These are phyloP conservation scores for Colletotrichum sp. DNA, from an alignment of 2,329 filamentous ascomycete species.

Conservation along the genomic window DNA sequence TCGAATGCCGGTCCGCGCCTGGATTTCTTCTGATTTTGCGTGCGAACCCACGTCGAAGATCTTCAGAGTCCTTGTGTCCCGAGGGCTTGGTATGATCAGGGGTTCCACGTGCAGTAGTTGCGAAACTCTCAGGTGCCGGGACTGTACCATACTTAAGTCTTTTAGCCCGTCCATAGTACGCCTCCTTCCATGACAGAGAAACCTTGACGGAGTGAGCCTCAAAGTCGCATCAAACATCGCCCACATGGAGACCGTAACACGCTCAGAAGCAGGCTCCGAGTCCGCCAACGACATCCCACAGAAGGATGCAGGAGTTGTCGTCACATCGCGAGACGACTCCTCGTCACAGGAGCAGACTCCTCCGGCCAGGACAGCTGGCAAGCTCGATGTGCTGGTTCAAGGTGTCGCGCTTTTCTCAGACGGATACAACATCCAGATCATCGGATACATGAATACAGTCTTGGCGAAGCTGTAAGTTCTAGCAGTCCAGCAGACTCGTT, in stretches of 20 bases:
- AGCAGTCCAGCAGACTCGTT: accelerated
- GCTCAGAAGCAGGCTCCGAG: not conserved
- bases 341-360: not conserved
- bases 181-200: too few species aligned
- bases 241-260: not conserved
- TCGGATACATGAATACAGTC: slow-evolving; percentile 37
- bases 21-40: not conserved
- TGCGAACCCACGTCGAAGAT: not conserved
- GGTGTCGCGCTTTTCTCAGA: slow-evolving; percentile 36
- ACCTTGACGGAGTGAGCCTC: not conserved
- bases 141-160: not conserved
- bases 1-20: not conserved
- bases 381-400: slow-evolving; percentile 28
- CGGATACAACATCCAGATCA: slow-evolving; percentile 38
- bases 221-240: not conserved
- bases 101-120: not conserved
- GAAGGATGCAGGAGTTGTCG: not conserved
- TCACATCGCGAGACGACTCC: not conserved
- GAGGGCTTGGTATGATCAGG: not conserved
- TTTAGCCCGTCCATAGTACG: too few species aligned
- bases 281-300: not conserved
- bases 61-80: not conserved
- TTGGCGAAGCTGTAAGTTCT: slow-evolving; percentile 28
- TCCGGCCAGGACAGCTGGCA: not conserved
- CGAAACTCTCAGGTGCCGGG: accelerated